Evolutionary conservation across 805 yeast species (phyloP), one percentile per base, ranked within the genome.

Genomic region (Starmerella gropengiesseri): DNA sequence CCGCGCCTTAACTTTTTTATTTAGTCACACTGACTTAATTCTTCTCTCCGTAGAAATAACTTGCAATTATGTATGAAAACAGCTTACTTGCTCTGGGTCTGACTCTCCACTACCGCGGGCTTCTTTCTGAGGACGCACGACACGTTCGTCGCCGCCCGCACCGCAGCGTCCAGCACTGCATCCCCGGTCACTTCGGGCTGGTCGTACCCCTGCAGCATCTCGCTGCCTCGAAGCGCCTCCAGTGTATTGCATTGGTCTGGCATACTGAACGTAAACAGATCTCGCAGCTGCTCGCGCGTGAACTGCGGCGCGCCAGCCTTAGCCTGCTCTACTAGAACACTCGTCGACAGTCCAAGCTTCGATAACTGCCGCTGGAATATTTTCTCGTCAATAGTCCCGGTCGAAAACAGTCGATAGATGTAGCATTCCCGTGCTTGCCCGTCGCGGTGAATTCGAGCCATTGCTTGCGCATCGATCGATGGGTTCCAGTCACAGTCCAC

Each of bases 401-500:
- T 77, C 3, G 94, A 81, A 32, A 91, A 62, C 16, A 91, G 60
- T 51, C 98, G 69, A 57, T 91, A 91, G 23, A 89, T 77, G 56
- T 66, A 79, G 9, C 86, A 91, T 0, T 84, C 84, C 36, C 63
- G 71, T 37, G 62, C 73, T 58, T 91, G 98, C 0, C 98, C 98
- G 59, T 89, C 96, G 54, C 98, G 68, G 57, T 89, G 95, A 6
- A 91, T 78, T 49, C 98, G 66, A 1, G 96, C 94, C 93, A 89
- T 83, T 0, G 96, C 94, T 59, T 91, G 98, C 26, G 81, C 60
- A 56, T 91, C 98, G 11, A 79, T 70, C 0, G 95, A 75, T 0
- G 98, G 98, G 50, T 91, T 91, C 98, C 98, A 91, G 56, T 91
- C 97, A 50, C 91, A 84, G 58, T 91, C 98, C 56, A 83, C 81